phyloP scores from a whole-genome alignment of 2,329 filamentous ascomycete genomes.

The Xylariaceae sp. region DNA sequence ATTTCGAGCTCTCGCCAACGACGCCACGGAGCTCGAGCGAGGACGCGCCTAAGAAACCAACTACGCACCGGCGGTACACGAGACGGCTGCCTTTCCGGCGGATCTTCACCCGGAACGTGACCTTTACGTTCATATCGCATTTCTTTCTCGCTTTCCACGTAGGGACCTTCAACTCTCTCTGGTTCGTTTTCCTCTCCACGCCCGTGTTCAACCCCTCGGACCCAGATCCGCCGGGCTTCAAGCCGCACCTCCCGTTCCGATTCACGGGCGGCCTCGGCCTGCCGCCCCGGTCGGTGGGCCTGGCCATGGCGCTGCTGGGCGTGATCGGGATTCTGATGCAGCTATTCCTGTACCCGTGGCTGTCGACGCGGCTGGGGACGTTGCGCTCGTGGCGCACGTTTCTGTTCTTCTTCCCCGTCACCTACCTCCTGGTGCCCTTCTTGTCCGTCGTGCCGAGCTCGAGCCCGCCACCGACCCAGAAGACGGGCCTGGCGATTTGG shows the following conservation, averaged over 20 bases:
- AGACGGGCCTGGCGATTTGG: conserved; percentile 67
- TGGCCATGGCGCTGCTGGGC: conserved; percentile 79
- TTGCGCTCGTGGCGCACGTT: conserved; percentile 71
- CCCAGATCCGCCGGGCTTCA: conserved; percentile 40
- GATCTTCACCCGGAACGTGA: conserved; percentile 62
- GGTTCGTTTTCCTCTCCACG: conserved; percentile 78
- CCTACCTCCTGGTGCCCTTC: conserved; percentile 73
- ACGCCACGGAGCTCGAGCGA: conserved; percentile 29
- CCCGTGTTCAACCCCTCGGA: conserved; percentile 59
- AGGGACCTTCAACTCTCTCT: conserved; percentile 77
- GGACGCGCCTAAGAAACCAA: conserved; percentile 13
- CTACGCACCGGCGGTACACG: conserved; percentile 47
- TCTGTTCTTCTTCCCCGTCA: conserved; percentile 71
- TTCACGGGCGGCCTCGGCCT: conserved; percentile 82
- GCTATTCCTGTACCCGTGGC: conserved; percentile 71
- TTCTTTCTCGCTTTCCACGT: conserved; percentile 75
- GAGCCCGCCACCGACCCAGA: conserved; percentile 54
- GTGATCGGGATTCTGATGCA: conserved; percentile 77
- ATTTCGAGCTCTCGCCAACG: conserved; percentile 41
- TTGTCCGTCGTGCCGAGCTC: conserved; percentile 67
- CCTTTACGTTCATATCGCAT: conserved; percentile 64
- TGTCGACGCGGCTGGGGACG: conserved; percentile 72
- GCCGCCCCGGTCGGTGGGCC: conserved; percentile 71
- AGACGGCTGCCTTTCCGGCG: conserved; percentile 57
- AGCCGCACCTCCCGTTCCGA: conserved; percentile 57